Evolutionary conservation across 2,329 filamentous ascomycete species (phyloP).

Genomic region (Penicillium crustosum): DNA sequence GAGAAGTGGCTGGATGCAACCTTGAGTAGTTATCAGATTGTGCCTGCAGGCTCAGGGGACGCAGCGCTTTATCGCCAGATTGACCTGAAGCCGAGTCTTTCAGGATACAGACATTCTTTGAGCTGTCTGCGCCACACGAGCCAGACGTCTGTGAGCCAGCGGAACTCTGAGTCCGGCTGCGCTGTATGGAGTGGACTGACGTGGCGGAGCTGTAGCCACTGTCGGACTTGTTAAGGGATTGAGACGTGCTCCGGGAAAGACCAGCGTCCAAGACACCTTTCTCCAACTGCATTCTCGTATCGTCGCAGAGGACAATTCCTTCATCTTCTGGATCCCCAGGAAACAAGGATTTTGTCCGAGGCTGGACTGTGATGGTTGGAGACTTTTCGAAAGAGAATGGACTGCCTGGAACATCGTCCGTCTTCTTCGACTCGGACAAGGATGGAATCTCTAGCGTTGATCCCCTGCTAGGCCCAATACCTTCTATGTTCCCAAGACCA

Average conservation of each 20-base stretch:
- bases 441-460: conserved; percentile 23
- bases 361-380: conserved; percentile 21
- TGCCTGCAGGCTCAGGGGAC: conserved; percentile 23
- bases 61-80: conserved; percentile 14
- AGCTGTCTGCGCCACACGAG: conserved; percentile 21
- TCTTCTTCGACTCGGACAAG: conserved; percentile 15
- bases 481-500: conserved; percentile 16
- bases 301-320: conserved; percentile 21
- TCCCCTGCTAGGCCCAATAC: conserved; percentile 1
- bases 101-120: conserved; percentile 7
- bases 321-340: conserved; percentile 25
- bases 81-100: neutral
- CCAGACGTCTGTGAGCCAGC: conserved; percentile 29
- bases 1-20: conserved; percentile 12
- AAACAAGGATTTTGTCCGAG: conserved; percentile 14
- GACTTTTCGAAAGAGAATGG: conserved; percentile 40
- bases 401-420: conserved; percentile 30
- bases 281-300: conserved; percentile 12
- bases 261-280: conserved; percentile 13
- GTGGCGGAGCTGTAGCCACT: conserved; percentile 43
- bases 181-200: conserved; percentile 32
- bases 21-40: conserved; percentile 17
- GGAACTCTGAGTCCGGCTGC: conserved; percentile 25
- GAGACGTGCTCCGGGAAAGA: conserved; percentile 20
- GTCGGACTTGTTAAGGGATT: conserved; percentile 35